phyloP scores from a whole-genome alignment of 495 filamentous ascomycete species.

The Aspergillus taichungensis region DNA sequence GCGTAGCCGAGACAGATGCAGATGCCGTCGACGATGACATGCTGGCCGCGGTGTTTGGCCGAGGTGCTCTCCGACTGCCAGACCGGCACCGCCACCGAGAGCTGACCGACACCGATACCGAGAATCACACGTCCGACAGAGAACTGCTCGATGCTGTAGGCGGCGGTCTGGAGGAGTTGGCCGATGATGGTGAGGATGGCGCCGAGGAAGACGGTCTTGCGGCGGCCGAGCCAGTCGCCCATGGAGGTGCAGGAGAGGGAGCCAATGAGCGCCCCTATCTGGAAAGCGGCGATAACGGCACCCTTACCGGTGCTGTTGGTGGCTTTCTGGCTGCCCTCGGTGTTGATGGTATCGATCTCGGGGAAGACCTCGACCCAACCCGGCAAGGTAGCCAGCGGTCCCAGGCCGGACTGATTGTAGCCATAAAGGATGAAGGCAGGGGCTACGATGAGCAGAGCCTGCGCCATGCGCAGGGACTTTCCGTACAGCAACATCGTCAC shows the following conservation, averaged over 20 bases:
- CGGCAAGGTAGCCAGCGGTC: slow-evolving; percentile 18
- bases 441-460: slow-evolving; percentile 27
- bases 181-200: slow-evolving; percentile 41
- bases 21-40: slow-evolving; percentile 39
- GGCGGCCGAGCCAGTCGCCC: slow-evolving; percentile 44
- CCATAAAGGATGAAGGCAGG: slow-evolving; percentile 30
- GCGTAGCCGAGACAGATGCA: slow-evolving; percentile 52
- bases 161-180: slow-evolving; percentile 38
- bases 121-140: slow-evolving; percentile 42
- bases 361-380: slow-evolving; percentile 23
- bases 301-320: slow-evolving; percentile 29
- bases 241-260: slow-evolving; percentile 28
- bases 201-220: slow-evolving; percentile 45
- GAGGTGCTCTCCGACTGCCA: slow-evolving; percentile 33
- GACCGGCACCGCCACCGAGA: slow-evolving; percentile 51
- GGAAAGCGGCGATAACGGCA: slow-evolving; percentile 33
- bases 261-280: slow-evolving; percentile 36
- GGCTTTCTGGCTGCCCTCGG: slow-evolving; percentile 11
- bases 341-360: slow-evolving; percentile 26
- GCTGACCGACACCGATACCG: slow-evolving; percentile 49
- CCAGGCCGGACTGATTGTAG: slow-evolving; percentile 26
- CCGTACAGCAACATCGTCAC: slow-evolving; percentile 3
- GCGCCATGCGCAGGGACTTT: slow-evolving; percentile 15
- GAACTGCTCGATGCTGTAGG: slow-evolving; percentile 30
- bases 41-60: slow-evolving; percentile 31